Evolutionary conservation across 1,284 basidiomycete genomes (phyloP).

Genomic region (Ceratobasidium sp.): DNA sequence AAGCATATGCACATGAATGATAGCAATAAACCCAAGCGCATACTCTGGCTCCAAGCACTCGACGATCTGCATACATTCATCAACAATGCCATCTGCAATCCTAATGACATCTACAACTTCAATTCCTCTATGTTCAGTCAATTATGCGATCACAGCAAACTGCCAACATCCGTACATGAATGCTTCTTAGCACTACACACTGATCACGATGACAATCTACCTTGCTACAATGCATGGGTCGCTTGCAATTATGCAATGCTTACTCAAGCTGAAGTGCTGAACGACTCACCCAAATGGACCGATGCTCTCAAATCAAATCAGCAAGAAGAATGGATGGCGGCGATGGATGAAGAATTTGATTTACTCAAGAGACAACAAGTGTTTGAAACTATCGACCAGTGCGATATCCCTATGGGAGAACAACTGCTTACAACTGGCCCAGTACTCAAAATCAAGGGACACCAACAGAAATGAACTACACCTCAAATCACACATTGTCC

Average conservation of each 20-base stretch:
- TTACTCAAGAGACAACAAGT: not conserved
- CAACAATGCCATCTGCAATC: not conserved
- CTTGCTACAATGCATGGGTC: not conserved
- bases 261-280: not conserved
- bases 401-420: not conserved
- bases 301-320: constrained; percentile 5
- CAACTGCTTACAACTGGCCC: constrained; percentile 2
- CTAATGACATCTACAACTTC: not conserved
- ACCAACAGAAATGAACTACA: not conserved
- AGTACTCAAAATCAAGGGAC: not conserved
- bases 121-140: not conserved
- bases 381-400: not conserved
- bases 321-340: constrained; percentile 4
- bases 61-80: not conserved
- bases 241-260: not conserved
- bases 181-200: not conserved
- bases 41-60: not conserved
- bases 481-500: not conserved
- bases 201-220: not conserved
- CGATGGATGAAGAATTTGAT: not conserved
- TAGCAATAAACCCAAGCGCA: not conserved
- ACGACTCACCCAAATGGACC: not conserved
- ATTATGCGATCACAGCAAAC: not conserved
- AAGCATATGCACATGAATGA: not conserved
- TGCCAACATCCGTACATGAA: not conserved